Evolutionary conservation across 768 basidiomycete genomes (phyloP).

Genomic region (Mycena belliarum): DNA sequence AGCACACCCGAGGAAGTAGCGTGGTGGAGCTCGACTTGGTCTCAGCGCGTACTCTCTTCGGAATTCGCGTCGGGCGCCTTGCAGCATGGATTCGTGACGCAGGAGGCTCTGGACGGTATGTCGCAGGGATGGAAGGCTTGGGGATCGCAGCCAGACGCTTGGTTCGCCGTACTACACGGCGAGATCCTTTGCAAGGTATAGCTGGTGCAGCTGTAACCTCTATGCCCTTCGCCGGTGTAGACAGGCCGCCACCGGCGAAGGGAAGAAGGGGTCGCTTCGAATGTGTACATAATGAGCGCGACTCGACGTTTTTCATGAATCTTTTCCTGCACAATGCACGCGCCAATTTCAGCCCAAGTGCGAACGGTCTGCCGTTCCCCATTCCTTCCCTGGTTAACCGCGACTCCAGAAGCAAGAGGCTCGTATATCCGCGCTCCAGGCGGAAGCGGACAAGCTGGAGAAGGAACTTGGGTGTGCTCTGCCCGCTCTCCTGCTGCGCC

Average conservation of each 20-base stretch:
- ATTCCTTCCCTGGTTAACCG: conserved; percentile 10
- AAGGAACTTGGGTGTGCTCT: conserved; percentile 43
- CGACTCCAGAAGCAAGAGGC: conserved; percentile 49
- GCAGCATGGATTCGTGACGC: conserved; percentile 23
- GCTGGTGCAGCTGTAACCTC: no score
- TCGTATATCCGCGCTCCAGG: conserved; percentile 46
- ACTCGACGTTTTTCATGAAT: background rate
- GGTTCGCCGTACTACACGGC: conserved; percentile 34
- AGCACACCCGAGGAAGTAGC: conserved; percentile 35
- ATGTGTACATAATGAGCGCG: background rate
- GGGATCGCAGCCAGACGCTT: conserved; percentile 33
- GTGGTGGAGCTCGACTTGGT: conserved; percentile 42
- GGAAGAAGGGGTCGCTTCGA: no score
- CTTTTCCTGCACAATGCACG: conserved; percentile 18
- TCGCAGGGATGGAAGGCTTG: conserved; percentile 24
- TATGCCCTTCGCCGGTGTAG: no score
- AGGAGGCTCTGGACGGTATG: conserved; percentile 15
- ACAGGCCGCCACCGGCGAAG: no score
- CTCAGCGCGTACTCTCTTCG: conserved; percentile 36
- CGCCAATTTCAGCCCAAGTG: conserved; percentile 22
- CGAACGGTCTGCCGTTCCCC: background rate
- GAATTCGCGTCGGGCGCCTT: conserved; percentile 33
- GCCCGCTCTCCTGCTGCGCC: background rate
- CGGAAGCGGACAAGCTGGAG: conserved; percentile 51
- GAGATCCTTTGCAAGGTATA: conserved; percentile 30